Conservation (phyloP, 139 green algal genomes). For the Klebsormidium nitens region DNA sequence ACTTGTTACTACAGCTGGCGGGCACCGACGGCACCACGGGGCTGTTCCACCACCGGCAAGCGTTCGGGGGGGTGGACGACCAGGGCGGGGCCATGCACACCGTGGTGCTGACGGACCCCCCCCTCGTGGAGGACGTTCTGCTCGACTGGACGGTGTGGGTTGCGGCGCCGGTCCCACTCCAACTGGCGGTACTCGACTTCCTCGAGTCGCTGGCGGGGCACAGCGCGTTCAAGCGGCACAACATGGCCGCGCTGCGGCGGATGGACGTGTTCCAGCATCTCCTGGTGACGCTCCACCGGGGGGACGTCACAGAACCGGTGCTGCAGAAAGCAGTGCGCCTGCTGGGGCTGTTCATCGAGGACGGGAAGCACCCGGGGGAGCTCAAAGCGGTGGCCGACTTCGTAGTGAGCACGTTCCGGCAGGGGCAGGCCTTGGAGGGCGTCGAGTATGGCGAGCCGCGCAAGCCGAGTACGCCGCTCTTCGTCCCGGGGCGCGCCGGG, state of each 20-base stretch:
- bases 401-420: conserved; percentile 27
- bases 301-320: conserved; percentile 1
- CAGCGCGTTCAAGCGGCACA: conserved; percentile 25
- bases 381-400: conserved; percentile 27
- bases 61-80: not conserved
- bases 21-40: not conserved
- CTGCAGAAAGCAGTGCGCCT: conserved; percentile 9
- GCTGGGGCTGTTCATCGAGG: conserved; percentile 14
- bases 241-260: conserved; percentile 24
- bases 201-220: not conserved
- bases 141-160: conserved; percentile 41
- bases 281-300: conserved; percentile 11
- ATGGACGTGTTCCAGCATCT: conserved; percentile 13
- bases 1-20: conserved; percentile 29
- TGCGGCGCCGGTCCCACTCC: conserved; percentile 10
- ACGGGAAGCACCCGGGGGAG: conserved; percentile 12
- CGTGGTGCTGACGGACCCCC: conserved; percentile 18
- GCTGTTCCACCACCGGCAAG: not conserved
- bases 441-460: not conserved
- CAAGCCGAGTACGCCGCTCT: too few species aligned
- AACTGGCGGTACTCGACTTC: conserved; percentile 25
- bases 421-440: not conserved
- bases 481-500: too few species aligned
- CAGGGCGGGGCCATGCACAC: not conserved
- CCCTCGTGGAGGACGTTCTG: conserved; percentile 30